Evolutionary conservation across 257 asterid genomes (phyloP).

Genomic region (Penstemon eatonii): DNA sequence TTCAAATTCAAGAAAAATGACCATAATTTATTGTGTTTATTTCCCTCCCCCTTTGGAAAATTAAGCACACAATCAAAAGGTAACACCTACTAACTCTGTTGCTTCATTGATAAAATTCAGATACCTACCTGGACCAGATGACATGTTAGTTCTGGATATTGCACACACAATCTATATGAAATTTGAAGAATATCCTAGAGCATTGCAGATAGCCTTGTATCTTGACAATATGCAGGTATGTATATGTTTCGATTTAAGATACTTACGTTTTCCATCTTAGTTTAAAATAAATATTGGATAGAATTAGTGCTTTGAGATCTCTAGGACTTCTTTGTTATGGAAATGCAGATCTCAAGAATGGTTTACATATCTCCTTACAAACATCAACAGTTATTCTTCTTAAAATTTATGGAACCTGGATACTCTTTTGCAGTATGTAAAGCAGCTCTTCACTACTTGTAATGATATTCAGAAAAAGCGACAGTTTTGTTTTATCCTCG

Average conservation of each 20-base stretch:
- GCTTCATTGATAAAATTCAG: constrained; percentile 40
- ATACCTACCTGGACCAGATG: constrained; percentile 95
- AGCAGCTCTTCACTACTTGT: constrained; percentile 63
- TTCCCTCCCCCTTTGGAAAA: constrained; percentile 2
- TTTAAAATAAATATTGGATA: neutral
- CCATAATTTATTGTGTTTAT: neutral
- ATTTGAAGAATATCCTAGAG: constrained; percentile 77
- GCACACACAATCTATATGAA: constrained; percentile 79
- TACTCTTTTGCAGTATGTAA: constrained; percentile 67
- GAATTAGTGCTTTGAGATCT: neutral
- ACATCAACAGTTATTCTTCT: constrained; percentile 5
- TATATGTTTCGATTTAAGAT: constrained; percentile 21
- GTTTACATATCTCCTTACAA: constrained; percentile 6
- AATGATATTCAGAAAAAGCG: constrained; percentile 54
- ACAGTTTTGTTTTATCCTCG: constrained; percentile 86
- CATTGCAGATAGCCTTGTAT: constrained; percentile 75
- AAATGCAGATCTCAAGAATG: constrained; percentile 14
- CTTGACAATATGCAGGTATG: constrained; percentile 83
- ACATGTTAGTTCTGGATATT: constrained; percentile 71
- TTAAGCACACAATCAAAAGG: constrained; percentile 3
- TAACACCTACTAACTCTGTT: constrained; percentile 21
- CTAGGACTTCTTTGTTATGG: no score
- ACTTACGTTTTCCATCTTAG: constrained; percentile 15
- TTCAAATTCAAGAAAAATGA: neutral
- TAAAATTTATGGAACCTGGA: constrained; percentile 13